Conservation (phyloP, 129 eudicot species). For the Helichrysum umbraculigerum region DNA sequence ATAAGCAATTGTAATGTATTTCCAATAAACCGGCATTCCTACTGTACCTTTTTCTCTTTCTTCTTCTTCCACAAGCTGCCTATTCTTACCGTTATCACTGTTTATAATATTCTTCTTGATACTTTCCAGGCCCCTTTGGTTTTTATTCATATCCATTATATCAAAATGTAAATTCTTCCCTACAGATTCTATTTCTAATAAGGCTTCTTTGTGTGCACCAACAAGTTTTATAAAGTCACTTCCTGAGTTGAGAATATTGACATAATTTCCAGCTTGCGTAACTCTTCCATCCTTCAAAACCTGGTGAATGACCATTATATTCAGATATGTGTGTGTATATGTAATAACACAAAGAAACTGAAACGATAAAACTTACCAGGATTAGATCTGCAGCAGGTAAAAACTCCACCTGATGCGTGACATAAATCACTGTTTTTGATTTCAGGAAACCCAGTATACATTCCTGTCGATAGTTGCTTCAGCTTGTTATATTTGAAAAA, state of each 20-base stretch:
- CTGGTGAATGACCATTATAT: constrained; percentile 30
- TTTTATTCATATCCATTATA: constrained; percentile 16
- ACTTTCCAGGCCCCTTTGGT: not conserved
- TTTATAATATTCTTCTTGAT: constrained; percentile 7
- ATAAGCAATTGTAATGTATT: constrained; percentile 81
- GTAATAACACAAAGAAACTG: not conserved
- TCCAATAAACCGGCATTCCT: constrained; percentile 72
- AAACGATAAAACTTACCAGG: constrained; percentile 48
- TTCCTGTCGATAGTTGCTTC: constrained; percentile 45
- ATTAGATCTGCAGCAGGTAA: constrained; percentile 80
- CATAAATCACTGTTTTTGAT: constrained; percentile 72
- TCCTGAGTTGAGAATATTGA: constrained; percentile 59
- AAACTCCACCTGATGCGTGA: constrained; percentile 93
- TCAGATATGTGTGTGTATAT: not conserved
- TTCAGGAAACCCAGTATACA: constrained; percentile 60
- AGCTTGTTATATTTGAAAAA: constrained; percentile 7
- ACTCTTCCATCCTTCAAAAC: constrained; percentile 85
- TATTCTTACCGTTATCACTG: constrained; percentile 41
- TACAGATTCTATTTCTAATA: constrained; percentile 55
- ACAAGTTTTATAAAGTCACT: constrained; percentile 75
- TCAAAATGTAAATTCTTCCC: constrained; percentile 18
- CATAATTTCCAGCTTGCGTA: constrained; percentile 78
- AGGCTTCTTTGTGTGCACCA: constrained; percentile 80
- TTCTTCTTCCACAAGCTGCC: constrained; percentile 88
- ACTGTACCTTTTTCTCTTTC: constrained; percentile 82